Evolutionary conservation across 208 protist species (phyloP).

Genomic region (Trypanosoma brucei): DNA sequence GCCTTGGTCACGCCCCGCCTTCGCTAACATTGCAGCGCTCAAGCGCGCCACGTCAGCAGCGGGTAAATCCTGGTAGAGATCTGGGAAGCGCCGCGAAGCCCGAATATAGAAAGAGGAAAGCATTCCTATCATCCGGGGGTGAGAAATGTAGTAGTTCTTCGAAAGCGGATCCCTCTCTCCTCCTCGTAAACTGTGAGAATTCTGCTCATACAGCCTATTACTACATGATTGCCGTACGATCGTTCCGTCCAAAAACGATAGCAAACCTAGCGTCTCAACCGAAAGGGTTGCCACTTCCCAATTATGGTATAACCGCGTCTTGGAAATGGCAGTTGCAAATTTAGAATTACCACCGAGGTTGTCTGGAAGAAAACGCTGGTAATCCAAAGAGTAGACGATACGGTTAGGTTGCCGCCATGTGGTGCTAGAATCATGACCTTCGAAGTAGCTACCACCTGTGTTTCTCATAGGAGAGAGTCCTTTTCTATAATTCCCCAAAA

Average conservation of each 20-base stretch:
- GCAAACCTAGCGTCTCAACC: conserved; percentile 40
- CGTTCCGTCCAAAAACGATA: conserved; percentile 29
- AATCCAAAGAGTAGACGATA: conserved; percentile 28
- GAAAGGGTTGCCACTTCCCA: conserved; percentile 40
- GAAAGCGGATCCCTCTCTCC: conserved; percentile 8
- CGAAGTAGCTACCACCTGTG: conserved; percentile 1
- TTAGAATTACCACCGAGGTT: conserved; percentile 39
- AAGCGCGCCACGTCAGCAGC: conserved; percentile 5
- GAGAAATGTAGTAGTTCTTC: conserved; percentile 34
- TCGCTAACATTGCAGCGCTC: not conserved
- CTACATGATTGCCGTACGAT: conserved; percentile 16
- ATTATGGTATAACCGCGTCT: conserved; percentile 53
- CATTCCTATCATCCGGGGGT: conserved; percentile 32
- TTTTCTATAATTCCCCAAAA: conserved; percentile 52
- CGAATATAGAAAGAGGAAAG: conserved; percentile 36
- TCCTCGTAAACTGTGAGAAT: not conserved
- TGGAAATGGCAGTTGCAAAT: conserved; percentile 33
- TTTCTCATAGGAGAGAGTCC: conserved; percentile 9
- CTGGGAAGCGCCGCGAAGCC: conserved; percentile 30
- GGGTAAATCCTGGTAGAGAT: conserved; percentile 43
- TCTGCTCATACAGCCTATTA: conserved; percentile 2
- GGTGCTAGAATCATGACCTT: not conserved
- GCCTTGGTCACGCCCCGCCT: not conserved
- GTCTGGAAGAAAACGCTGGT: conserved; percentile 34
- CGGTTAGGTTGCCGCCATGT: conserved; percentile 13